Conservation (phyloP, 1,284 basidiomycete genomes). For the Quambalaria eucalypti region DNA sequence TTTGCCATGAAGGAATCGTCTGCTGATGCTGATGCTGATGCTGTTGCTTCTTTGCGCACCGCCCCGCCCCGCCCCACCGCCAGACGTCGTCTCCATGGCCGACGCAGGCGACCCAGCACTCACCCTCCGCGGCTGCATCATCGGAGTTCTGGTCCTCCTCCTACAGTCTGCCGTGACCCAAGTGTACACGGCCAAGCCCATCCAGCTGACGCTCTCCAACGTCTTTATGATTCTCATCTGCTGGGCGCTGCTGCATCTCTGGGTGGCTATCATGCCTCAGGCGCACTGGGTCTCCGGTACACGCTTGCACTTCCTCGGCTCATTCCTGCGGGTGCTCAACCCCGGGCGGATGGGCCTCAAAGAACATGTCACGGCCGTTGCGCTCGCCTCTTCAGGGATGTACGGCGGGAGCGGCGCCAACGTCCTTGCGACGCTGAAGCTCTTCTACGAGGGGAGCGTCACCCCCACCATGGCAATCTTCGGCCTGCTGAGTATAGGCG, state of each 20-base stretch:
- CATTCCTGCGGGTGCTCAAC: slow-evolving; percentile 54
- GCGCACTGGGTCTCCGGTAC: background rate
- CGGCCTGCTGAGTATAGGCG: slow-evolving; percentile 59
- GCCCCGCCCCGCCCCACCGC: background rate
- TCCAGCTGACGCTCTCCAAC: slow-evolving; percentile 24
- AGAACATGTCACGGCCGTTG: slow-evolving; percentile 57
- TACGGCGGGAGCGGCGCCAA: slow-evolving; percentile 12
- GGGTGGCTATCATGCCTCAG: background rate
- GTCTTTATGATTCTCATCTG: slow-evolving; percentile 2
- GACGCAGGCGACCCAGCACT: background rate
- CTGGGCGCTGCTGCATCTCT: background rate
- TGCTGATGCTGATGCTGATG: too few species aligned
- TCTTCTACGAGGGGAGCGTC: slow-evolving; percentile 17
- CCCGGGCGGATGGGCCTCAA: slow-evolving; percentile 57
- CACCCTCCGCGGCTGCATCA: background rate
- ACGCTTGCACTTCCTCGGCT: slow-evolving; percentile 36
- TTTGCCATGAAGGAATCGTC: background rate
- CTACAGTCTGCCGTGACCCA: background rate
- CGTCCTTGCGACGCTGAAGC: slow-evolving; percentile 6
- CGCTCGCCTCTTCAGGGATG: slow-evolving; percentile 55
- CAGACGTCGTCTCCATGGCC: background rate
- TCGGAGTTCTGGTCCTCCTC: background rate
- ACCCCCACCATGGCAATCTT: slow-evolving; percentile 54
- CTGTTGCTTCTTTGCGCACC: too few species aligned
- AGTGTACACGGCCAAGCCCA: background rate